These are phyloP conservation scores for Cytospora piceae DNA, from an alignment of 2,329 filamentous ascomycete species.

Conservation along the genomic window DNA sequence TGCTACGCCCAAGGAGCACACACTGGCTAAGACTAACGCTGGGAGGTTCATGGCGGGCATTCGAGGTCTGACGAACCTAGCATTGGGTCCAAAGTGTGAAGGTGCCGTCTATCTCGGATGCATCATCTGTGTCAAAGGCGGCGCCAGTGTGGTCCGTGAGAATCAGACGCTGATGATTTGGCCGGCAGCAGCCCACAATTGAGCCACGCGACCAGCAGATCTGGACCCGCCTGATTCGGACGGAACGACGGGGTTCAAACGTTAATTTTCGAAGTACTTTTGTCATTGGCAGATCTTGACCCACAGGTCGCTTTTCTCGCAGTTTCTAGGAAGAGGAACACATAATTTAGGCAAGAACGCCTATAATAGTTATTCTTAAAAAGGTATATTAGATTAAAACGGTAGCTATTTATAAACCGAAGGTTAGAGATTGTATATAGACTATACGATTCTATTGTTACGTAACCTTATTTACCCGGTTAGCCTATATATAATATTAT, in stretches of 20 bases:
- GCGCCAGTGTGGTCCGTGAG: constrained; percentile 4
- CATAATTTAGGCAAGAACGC: no score
- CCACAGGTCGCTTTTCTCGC: no score
- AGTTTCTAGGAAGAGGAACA: no score
- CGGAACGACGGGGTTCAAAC: constrained; percentile 7
- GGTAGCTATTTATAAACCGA: no score
- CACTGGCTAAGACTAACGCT: constrained; percentile 5
- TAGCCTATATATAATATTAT: no score
- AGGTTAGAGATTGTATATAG: no score
- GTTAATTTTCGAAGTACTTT: no score
- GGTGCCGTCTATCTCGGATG: constrained; percentile 4
- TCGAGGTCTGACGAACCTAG: neutral
- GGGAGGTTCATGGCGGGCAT: constrained; percentile 12
- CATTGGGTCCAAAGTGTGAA: constrained; percentile 1
- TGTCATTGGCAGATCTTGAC: no score
- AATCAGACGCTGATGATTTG: neutral
- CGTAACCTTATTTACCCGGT: no score
- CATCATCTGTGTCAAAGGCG: neutral
- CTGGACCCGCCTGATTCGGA: neutral
- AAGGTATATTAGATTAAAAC: no score
- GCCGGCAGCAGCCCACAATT: neutral
- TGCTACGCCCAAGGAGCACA: constrained; percentile 14
- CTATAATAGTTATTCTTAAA: no score
- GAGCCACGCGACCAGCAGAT: constrained; percentile 10
- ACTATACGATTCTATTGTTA: no score